Base-by-base conservation (phyloP, 305 asterid genomes). In the Salvia sclarea region DNA sequence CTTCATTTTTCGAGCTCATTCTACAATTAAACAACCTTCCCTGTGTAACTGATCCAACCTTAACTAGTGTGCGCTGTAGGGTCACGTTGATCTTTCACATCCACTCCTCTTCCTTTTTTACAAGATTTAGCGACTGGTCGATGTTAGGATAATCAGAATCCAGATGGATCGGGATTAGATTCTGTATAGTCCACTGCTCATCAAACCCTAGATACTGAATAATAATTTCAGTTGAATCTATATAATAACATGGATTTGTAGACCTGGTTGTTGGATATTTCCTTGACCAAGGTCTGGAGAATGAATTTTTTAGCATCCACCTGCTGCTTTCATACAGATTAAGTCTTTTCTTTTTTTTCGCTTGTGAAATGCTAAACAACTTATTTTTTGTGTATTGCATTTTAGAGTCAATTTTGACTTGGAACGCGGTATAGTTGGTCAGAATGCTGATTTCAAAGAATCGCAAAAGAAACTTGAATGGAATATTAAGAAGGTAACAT, bases 381-480 rank as follows among this genome's bases (percentile, higher is more conserved):
- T 65, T 35, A 24, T 12, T 16, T 49, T 61, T 69, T 22, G 9
- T 18, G 53, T 40, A 24, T 61, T 66, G 60, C 45, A 66, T 76
- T 81, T 61, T 88, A 91, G 97, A 76, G 97, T 85, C 50, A 91
- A 86, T 79, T 94, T 94, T 71, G 99, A 89, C 75, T 61, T 94
- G 95, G 99, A 94, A 75, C 86, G 89, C 61, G 95, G 97, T 71
- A 82, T 87, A 72, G 87, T 66, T 82, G 97, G 99, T 54, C 99
- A 91, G 73, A 78, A 76, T 30, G 94, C 99, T 64, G 97, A 91
- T 83, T 94, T 94, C 79, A 94, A 89, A 78, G 99, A 94, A 81
- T 86, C 96, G 11, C 88, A 81, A 66, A 83, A 33, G 86, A 91
- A 75, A 75, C 92, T 94, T 11, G 97, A 94, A 75, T 94, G 99